Evolutionary conservation across 768 basidiomycete genomes (phyloP).

Genomic region (Nevesoporus exiguus): DNA sequence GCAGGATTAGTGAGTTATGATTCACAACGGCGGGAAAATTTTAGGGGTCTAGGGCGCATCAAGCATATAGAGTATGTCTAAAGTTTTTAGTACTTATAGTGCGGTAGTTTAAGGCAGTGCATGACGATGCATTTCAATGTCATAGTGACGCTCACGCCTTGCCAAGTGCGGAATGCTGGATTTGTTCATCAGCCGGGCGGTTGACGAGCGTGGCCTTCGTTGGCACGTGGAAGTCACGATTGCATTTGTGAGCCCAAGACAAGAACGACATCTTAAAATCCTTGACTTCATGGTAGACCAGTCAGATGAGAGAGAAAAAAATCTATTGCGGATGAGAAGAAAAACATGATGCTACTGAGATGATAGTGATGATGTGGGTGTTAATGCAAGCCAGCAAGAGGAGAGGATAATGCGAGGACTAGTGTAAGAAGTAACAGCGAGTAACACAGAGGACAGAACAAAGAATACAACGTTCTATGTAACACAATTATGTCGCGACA

Average conservation of each 20-base stretch:
- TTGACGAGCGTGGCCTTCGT: background rate
- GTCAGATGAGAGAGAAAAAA: background rate
- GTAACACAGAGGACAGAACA: conserved; percentile 9
- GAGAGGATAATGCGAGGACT: background rate
- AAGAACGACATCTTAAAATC: conserved; percentile 4
- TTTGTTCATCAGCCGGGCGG: too few species aligned
- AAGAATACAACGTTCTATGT: conserved; percentile 17
- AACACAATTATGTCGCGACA: conserved; percentile 14
- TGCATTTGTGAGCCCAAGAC: background rate
- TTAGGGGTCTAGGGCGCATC: too few species aligned
- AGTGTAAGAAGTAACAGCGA: conserved; percentile 6
- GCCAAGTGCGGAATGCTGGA: too few species aligned
- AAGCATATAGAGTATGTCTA: too few species aligned
- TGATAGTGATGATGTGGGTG: conserved; percentile 1
- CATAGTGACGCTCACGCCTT: too few species aligned
- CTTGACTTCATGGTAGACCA: background rate
- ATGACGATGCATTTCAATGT: too few species aligned
- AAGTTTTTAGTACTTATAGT: too few species aligned
- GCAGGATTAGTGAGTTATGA: too few species aligned
- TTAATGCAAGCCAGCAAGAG: conserved; percentile 1
- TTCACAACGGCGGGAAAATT: too few species aligned
- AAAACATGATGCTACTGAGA: conserved; percentile 4
- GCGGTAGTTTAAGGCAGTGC: too few species aligned
- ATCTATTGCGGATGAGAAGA: conserved; percentile 7
- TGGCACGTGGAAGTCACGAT: conserved; percentile 10